Evolutionary conservation across 345 rosid species (phyloP).

Genomic region (Hirschfeldia incana): DNA sequence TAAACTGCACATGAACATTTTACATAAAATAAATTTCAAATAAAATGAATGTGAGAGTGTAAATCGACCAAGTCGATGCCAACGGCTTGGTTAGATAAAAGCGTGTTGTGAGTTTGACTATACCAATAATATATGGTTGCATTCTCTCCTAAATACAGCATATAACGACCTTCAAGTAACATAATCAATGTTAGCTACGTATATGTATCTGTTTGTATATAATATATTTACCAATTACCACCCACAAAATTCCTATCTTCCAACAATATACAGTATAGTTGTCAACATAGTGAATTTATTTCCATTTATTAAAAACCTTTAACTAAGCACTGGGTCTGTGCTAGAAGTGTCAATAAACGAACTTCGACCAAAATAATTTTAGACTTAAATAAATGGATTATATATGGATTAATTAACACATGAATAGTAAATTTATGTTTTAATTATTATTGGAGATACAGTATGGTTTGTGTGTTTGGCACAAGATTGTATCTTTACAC

Average conservation of each 20-base stretch:
- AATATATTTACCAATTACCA: too few relatives aligned
- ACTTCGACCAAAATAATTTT: too few relatives aligned
- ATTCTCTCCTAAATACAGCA: background rate
- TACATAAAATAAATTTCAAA: background rate
- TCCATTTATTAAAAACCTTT: background rate
- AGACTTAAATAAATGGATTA: too few relatives aligned
- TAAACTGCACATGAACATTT: constrained; percentile 16
- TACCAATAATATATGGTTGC: constrained; percentile 20
- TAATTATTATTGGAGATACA: too few relatives aligned
- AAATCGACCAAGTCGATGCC: constrained; percentile 19
- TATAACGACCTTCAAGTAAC: background rate
- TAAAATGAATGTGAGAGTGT: background rate
- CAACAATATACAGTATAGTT: background rate
- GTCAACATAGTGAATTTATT: background rate
- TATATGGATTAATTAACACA: too few relatives aligned
- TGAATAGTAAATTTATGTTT: too few relatives aligned
- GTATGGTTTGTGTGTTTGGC: too few relatives aligned
- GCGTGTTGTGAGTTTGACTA: constrained; percentile 28
- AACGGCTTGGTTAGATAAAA: constrained; percentile 35
- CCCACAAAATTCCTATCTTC: background rate
- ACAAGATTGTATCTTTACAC: too few relatives aligned
- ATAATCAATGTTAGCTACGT: background rate
- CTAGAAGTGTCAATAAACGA: too few relatives aligned
- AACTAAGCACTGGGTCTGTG: background rate
- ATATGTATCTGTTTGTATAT: background rate